Conservation (phyloP, 805 yeast species). For the Metschnikowia amazonensis region DNA sequence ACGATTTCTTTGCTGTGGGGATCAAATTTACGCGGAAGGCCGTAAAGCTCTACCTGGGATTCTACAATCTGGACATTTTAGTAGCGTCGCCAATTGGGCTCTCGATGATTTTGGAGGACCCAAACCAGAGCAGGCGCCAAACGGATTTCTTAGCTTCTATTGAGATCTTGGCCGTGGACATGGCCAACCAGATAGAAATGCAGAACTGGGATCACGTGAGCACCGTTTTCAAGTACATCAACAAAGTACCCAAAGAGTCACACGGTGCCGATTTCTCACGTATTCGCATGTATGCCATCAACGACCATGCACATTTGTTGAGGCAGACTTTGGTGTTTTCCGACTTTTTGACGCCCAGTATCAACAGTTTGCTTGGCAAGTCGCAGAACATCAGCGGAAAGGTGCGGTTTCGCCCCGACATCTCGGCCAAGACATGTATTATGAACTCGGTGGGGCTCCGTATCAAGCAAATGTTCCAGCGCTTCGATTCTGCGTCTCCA, state of each 20-base stretch:
- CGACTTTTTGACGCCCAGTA: constrained; percentile 76
- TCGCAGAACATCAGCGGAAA: constrained; percentile 59
- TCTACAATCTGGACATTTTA: constrained; percentile 80
- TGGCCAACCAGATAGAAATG: constrained; percentile 80
- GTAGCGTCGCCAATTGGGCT: constrained; percentile 91
- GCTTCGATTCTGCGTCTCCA: constrained; percentile 72
- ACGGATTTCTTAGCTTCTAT: constrained; percentile 85
- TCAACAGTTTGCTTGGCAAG: constrained; percentile 55
- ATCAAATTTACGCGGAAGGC: constrained; percentile 85
- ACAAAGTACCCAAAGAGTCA: constrained; percentile 69
- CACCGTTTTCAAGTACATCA: constrained; percentile 62
- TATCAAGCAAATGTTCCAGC: constrained; percentile 64
- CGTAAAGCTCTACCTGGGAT: constrained; percentile 76
- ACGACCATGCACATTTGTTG: constrained; percentile 67
- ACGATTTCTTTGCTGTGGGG: constrained; percentile 91
- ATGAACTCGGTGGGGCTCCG: constrained; percentile 63
- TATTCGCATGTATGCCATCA: constrained; percentile 87
- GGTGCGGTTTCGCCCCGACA: constrained; percentile 48
- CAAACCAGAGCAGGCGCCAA: constrained; percentile 52
- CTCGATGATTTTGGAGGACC: constrained; percentile 64
- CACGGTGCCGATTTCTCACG: constrained; percentile 88
- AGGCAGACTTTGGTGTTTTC: constrained; percentile 78
- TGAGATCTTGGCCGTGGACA: constrained; percentile 76
- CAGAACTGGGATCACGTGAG: constrained; percentile 88
- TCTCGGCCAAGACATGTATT: constrained; percentile 46